Conservation (phyloP, 192 early-diverging fungal genomes). For the Coemansia sp. region DNA sequence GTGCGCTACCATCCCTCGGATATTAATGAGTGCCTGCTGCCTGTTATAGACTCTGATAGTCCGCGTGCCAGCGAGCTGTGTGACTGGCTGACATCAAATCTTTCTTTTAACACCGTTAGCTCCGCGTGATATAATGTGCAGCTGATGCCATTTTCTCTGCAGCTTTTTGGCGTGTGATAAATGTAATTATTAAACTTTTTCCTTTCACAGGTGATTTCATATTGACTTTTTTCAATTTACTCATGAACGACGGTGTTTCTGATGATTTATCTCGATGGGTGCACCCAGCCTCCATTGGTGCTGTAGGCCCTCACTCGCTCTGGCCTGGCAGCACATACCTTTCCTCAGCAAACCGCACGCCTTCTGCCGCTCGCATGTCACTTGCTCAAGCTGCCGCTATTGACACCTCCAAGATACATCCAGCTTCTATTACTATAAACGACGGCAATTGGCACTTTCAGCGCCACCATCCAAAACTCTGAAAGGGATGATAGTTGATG, state of each 20-base stretch:
- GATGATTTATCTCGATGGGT: constrained; percentile 2
- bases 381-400: constrained; percentile 8
- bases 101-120: not conserved
- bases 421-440: constrained; percentile 15
- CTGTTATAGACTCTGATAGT: constrained; percentile 11
- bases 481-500: not conserved
- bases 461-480: constrained; percentile 20
- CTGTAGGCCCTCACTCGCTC: constrained; percentile 22
- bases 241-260: not conserved
- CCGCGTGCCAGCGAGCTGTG: constrained; percentile 32
- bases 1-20: constrained; percentile 34
- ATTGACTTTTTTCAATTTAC: constrained; percentile 2
- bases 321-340: constrained; percentile 12
- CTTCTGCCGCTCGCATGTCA: not conserved
- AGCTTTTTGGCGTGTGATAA: not conserved
- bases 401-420: constrained; percentile 32
- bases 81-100: constrained; percentile 31
- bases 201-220: not conserved
- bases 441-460: not conserved
- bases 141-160: constrained; percentile 1
- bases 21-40: constrained; percentile 11
- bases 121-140: not conserved
- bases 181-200: not conserved
- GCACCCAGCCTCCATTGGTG: constrained; percentile 28
- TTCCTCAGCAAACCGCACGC: not conserved